phyloP scores from a whole-genome alignment of 345 rosid genomes.

The Streptanthus diversifolius region DNA sequence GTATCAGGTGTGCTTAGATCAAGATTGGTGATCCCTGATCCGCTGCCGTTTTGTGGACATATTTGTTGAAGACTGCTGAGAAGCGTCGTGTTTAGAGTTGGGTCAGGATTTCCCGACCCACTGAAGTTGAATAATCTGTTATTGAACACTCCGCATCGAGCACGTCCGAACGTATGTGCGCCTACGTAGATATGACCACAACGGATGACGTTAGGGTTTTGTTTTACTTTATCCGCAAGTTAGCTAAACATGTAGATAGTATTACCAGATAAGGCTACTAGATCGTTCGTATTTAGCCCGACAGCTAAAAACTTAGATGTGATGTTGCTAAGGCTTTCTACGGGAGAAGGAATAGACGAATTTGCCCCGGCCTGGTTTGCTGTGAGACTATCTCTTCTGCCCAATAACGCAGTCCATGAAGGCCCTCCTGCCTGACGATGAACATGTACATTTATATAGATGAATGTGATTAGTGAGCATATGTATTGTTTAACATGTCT shows the following conservation, averaged over 20 bases:
- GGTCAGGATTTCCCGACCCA: conserved; percentile 43
- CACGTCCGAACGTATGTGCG: conserved; percentile 67
- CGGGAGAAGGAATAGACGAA: conserved; percentile 28
- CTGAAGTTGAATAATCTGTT: conserved; percentile 53
- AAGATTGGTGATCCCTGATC: conserved; percentile 35
- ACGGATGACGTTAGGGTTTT: background rate
- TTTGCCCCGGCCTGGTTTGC: conserved; percentile 31
- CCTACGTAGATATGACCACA: conserved; percentile 32
- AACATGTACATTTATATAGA: background rate
- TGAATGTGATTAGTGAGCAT: background rate
- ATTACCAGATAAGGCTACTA: conserved; percentile 34
- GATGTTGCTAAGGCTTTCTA: conserved; percentile 25
- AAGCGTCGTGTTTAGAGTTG: conserved; percentile 45
- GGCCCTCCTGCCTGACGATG: conserved; percentile 35
- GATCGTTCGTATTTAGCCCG: conserved; percentile 30
- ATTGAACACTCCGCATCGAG: conserved; percentile 33
- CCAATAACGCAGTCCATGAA: conserved; percentile 33
- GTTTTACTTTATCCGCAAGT: background rate
- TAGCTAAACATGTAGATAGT: background rate
- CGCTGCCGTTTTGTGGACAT: conserved; percentile 52
- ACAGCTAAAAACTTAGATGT: conserved; percentile 31
- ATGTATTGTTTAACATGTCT: background rate
- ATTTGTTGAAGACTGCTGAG: conserved; percentile 36
- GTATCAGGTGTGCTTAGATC: conserved; percentile 48
- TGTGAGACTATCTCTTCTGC: conserved; percentile 36